Percentiles rank a stretch among this genome's conserved stretches.
Evolutionary conservation across 2,329 filamentous ascomycete genomes (phyloP).

Genomic region (Aspergillus sp.): DNA sequence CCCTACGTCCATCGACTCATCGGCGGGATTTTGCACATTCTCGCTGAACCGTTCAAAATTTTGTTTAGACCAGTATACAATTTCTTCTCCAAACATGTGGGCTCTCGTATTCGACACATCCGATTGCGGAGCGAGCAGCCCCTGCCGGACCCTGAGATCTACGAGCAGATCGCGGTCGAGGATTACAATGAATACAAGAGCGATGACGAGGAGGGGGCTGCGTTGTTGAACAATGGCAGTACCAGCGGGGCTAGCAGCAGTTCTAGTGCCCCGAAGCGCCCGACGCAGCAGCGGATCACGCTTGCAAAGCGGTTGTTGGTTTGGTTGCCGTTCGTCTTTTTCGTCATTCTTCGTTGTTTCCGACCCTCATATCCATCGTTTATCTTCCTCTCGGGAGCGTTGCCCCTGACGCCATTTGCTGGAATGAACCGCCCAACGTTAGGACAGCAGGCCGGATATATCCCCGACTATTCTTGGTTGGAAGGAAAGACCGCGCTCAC

Average conservation of each 20-base stretch:
- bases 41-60: constrained; percentile 23
- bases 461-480: constrained; percentile 22
- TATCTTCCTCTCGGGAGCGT: constrained; percentile 26
- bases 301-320: constrained; percentile 17
- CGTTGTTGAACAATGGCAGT: constrained; percentile 12
- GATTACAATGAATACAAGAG: constrained; percentile 25
- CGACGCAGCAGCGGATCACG: constrained; percentile 11
- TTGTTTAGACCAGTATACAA: constrained; percentile 4
- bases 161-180: constrained; percentile 26
- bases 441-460: constrained; percentile 19
- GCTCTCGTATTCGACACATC: constrained; percentile 5
- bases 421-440: constrained; percentile 20
- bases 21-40: constrained; percentile 27
- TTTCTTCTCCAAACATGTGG: constrained; percentile 3
- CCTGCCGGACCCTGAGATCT: constrained; percentile 22
- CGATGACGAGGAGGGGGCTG: constrained; percentile 22
- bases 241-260: no score
- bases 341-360: constrained; percentile 26
- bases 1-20: constrained; percentile 24
- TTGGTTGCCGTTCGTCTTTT: constrained; percentile 21
- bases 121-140: constrained; percentile 6
- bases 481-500: constrained; percentile 19
- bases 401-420: constrained; percentile 24
- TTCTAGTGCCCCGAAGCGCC: neutral
- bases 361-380: constrained; percentile 29